Percentiles rank a stretch among this genome's conserved stretches.
Conservation (phyloP, 1,284 basidiomycete genomes). For the Microbotryum intermedium region DNA sequence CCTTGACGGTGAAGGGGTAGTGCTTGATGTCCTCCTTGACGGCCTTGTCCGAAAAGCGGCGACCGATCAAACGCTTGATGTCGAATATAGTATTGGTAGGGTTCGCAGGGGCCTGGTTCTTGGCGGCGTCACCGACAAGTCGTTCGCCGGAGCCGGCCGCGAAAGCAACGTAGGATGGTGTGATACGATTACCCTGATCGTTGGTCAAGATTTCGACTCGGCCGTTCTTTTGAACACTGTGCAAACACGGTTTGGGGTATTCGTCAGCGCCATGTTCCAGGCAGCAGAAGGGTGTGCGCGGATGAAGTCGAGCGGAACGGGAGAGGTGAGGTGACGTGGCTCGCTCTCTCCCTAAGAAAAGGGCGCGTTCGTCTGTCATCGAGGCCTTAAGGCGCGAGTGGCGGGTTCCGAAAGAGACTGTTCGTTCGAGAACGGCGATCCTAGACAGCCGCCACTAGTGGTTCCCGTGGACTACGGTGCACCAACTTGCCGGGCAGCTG, state of each 20-base stretch:
- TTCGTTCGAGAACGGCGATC: no score
- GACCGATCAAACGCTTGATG: constrained; percentile 88
- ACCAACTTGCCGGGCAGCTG: no score
- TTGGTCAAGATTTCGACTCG: constrained; percentile 95
- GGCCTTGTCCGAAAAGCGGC: constrained; percentile 70
- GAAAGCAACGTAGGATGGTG: constrained; percentile 76
- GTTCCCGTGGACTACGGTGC: no score
- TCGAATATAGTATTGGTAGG: constrained; percentile 94
- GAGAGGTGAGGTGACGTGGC: no score
- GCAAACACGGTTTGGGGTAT: constrained; percentile 7
- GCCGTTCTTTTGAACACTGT: constrained; percentile 80
- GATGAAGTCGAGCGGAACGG: no score
- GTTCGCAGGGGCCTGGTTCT: constrained; percentile 54
- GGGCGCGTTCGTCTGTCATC: no score
- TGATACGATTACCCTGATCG: constrained; percentile 95
- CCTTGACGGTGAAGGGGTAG: constrained; percentile 47
- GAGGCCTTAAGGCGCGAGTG: no score
- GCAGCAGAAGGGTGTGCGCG: no score
- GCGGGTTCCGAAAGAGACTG: no score
- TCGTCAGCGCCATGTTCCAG: not conserved
- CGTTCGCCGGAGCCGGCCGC: constrained; percentile 69
- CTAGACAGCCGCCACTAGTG: no score
- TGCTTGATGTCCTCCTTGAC: constrained; percentile 75
- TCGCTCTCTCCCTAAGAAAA: no score
- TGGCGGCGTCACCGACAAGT: constrained; percentile 56